Conservation (phyloP, 1,139 yeast species). For the Yamadazyma sp. region DNA sequence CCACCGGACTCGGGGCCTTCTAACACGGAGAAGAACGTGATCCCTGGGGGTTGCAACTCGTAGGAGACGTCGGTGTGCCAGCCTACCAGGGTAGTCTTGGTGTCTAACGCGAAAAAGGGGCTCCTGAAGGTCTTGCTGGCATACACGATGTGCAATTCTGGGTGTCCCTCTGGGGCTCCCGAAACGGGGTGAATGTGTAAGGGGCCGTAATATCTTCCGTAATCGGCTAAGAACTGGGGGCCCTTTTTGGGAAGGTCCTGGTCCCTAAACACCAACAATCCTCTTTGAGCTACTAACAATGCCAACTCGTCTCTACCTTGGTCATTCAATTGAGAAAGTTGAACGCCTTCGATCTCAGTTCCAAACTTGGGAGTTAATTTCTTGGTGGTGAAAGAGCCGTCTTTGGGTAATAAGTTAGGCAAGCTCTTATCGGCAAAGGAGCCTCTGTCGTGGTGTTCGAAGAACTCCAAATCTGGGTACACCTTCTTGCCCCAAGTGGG, state of each 20-base stretch:
- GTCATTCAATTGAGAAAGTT: conserved; percentile 51
- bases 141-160: conserved; percentile 64
- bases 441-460: conserved; percentile 55
- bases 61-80: conserved; percentile 76
- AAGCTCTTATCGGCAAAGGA: conserved; percentile 55
- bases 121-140: conserved; percentile 40
- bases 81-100: conserved; percentile 32
- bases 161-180: conserved; percentile 59
- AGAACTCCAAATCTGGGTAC: conserved; percentile 46
- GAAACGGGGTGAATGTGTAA: conserved; percentile 75
- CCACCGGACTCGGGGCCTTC: conserved; percentile 70
- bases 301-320: conserved; percentile 67
- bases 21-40: conserved; percentile 59
- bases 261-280: conserved; percentile 65
- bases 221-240: conserved; percentile 51
- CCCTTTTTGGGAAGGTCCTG: conserved; percentile 64
- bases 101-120: conserved; percentile 19
- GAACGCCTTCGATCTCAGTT: conserved; percentile 59
- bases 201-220: conserved; percentile 65
- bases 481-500: conserved; percentile 53
- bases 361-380: conserved; percentile 66
- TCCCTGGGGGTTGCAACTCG: conserved; percentile 69
- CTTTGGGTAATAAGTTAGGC: conserved; percentile 47
- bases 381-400: conserved; percentile 28
- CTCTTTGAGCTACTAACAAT: conserved; percentile 61